Base-by-base conservation (phyloP, 306 rosid genomes). In the Quercus dentata region DNA sequence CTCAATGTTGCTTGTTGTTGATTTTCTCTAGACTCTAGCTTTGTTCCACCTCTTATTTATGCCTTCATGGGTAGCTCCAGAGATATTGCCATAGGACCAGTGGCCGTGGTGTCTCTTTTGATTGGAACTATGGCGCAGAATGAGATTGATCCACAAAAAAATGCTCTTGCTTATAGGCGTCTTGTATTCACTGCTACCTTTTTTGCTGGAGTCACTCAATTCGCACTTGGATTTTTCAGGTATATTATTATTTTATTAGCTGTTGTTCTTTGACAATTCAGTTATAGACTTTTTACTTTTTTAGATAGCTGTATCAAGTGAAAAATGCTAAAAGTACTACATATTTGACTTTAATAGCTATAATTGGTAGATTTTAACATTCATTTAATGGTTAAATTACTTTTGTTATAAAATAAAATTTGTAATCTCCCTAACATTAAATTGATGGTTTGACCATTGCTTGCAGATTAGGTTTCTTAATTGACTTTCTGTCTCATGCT, bases 11-110 rank as follows among this genome's bases (percentile, higher is more conserved):
- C 35, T 56, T 56, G 4, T 21, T 57, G 75, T 70, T 46, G 15
- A 21, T 56, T 35, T 1, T 65, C 21, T 56, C 76, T 82, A 93
- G 98, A 93, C 58, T 81, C 92, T 0, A 93, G 98, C 75, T 93
- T 93, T 76, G 94, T 93, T 57, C 76, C 91, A 17, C 98, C 98
- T 27, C 89, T 93, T 46, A 86, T 93, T 31, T 93, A 93, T 54
- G 93, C 94, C 2, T 84, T 83, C 75, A 91, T 93, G 98, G 98
- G 98, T 17, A 93, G 93, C 77, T 93, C 98, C 19, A 88, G 97
- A 52, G 89, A 93, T 71, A 91, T 90, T n/a, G 98, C 97, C 4
- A 90, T 91, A 23, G 98, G 98, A 62, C 97, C 98, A 0, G 98
- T 87, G 15, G 98, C 98, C 2, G 98, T 93, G 61, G 97, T 93